Evolutionary conservation across 1,139 yeast genomes (phyloP).

Genomic region (Blastobotrys petasosporus): DNA sequence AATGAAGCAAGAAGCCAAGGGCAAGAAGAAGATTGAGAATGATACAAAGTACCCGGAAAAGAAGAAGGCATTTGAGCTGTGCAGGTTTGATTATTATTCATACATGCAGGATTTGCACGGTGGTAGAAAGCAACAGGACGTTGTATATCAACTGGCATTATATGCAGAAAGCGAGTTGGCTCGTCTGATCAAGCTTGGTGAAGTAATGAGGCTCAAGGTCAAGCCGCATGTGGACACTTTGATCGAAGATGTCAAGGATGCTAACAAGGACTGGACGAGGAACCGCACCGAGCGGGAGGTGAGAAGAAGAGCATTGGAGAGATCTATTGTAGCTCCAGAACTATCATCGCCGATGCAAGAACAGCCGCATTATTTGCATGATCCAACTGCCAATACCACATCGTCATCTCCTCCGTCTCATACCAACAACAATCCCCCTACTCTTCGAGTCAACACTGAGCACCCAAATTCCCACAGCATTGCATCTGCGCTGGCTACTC

Average conservation of each 20-base stretch:
- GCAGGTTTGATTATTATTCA: constrained; percentile 66
- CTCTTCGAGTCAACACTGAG: background rate
- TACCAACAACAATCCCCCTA: background rate
- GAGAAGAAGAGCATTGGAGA: constrained; percentile 34
- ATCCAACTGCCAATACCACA: background rate
- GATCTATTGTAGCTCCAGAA: constrained; percentile 21
- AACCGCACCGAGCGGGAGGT: constrained; percentile 40
- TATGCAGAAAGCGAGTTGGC: constrained; percentile 35
- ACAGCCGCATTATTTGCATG: constrained; percentile 7
- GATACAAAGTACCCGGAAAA: constrained; percentile 58
- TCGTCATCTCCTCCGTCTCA: background rate
- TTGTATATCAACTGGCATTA: constrained; percentile 35
- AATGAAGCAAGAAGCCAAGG: constrained; percentile 48
- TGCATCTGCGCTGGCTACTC: background rate
- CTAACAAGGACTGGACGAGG: constrained; percentile 36
- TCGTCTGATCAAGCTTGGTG: constrained; percentile 25
- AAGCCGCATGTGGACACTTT: constrained; percentile 32
- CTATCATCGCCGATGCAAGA: constrained; percentile 7
- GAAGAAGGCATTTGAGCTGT: constrained; percentile 57
- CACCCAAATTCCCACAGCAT: background rate
- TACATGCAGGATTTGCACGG: constrained; percentile 57
- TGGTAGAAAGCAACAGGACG: constrained; percentile 40
- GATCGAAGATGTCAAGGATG: constrained; percentile 33
- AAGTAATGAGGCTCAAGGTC: constrained; percentile 22
- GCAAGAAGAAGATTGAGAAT: constrained; percentile 37